These are phyloP conservation scores for Penicillium sclerotigenum DNA, from an alignment of 2,329 filamentous ascomycete genomes.

Conservation along the genomic window DNA sequence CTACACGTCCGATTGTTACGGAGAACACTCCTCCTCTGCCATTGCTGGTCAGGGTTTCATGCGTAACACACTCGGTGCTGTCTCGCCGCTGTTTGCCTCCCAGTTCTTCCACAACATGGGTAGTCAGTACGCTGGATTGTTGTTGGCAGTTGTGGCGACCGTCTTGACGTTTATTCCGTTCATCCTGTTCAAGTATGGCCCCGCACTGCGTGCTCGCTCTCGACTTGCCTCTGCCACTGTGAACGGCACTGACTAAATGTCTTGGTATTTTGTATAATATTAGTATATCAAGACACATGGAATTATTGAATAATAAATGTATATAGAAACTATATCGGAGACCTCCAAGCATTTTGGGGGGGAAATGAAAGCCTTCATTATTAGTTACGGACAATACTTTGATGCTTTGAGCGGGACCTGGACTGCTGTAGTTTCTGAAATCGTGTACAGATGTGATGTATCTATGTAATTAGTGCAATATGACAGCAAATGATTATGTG, in stretches of 20 bases:
- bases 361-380: not conserved
- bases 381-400: not conserved
- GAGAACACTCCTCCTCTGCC: constrained; percentile 38
- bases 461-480: not conserved
- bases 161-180: constrained; percentile 31
- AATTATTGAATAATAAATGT: not conserved
- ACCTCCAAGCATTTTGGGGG: not conserved
- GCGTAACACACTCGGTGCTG: constrained; percentile 53
- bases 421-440: not conserved
- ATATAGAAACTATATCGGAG: not conserved
- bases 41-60: constrained; percentile 54
- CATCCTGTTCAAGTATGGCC: constrained; percentile 31
- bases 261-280: not conserved
- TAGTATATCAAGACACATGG: not conserved
- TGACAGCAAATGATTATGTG: not conserved
- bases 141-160: constrained; percentile 49
- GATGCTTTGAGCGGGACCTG: too few relatives aligned
- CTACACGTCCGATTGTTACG: constrained; percentile 55
- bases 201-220: constrained; percentile 29
- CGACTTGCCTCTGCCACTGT: constrained; percentile 27
- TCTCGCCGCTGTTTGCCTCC: constrained; percentile 52
- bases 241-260: not conserved
- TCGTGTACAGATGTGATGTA: not conserved
- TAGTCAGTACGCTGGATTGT: constrained; percentile 52
- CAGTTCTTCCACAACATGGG: constrained; percentile 55